These are phyloP conservation scores for Eucalyptus grandis DNA, from an alignment of 345 rosid genomes.

Conservation along the genomic window DNA sequence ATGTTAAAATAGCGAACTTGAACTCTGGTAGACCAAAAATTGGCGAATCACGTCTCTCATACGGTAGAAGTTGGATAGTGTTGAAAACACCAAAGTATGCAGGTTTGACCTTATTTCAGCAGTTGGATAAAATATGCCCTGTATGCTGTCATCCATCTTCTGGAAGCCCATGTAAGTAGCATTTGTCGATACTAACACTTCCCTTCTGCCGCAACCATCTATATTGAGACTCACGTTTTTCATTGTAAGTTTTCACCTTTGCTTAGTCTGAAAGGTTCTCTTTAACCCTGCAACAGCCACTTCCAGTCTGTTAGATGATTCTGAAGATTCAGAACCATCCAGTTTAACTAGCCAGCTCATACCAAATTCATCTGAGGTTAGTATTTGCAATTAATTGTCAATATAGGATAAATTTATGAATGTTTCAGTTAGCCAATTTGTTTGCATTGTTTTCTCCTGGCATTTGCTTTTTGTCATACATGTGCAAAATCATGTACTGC, in stretches of 20 bases:
- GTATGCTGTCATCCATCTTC: conserved; percentile 3
- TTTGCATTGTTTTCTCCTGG: background rate
- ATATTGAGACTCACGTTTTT: background rate
- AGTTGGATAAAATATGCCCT: conserved; percentile 2
- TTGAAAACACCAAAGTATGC: conserved; percentile 12
- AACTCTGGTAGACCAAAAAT: conserved; percentile 5
- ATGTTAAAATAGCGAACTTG: conserved; percentile 1
- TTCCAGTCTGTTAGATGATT: conserved; percentile 1
- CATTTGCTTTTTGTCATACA: background rate
- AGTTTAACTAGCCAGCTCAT: conserved; percentile 27
- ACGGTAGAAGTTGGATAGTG: background rate
- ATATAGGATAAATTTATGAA: background rate
- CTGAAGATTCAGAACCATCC: conserved; percentile 23
- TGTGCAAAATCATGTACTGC: background rate
- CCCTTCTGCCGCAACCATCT: background rate
- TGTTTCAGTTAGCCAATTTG: background rate
- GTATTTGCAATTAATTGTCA: background rate
- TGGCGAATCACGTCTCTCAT: background rate
- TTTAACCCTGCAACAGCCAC: conserved; percentile 9
- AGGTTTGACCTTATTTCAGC: conserved; percentile 4
- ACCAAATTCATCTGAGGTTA: conserved; percentile 55
- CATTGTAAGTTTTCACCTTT: background rate
- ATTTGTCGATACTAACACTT: background rate
- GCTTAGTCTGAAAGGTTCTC: background rate
- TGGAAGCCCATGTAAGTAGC: conserved; percentile 19